phyloP scores from a whole-genome alignment of 140 eudicot species.

The Ambrosia hybrid region DNA sequence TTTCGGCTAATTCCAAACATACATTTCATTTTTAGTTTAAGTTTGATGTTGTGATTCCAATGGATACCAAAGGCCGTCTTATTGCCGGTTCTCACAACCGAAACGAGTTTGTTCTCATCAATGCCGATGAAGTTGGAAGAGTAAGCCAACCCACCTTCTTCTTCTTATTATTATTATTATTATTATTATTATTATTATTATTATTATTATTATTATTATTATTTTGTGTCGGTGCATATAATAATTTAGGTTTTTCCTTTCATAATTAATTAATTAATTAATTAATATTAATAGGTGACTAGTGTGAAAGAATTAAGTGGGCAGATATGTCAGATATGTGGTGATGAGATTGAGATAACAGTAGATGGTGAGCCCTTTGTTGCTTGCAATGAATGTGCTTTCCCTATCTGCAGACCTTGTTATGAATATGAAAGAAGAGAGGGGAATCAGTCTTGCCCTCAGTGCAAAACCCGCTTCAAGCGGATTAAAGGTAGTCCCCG shows the following conservation, averaged over 20 bases:
- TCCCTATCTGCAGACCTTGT: conserved; percentile 92
- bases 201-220: neutral
- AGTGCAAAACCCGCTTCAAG: conserved; percentile 93
- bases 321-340: conserved; percentile 95
- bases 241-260: too few relatives aligned
- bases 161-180: neutral
- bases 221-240: too few relatives aligned
- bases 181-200: neutral
- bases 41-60: conserved; percentile 3
- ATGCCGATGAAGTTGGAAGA: conserved; percentile 98
- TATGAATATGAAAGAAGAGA: conserved; percentile 97
- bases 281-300: conserved; percentile 67
- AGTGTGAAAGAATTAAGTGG: conserved; percentile 93
- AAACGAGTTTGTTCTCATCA: conserved; percentile 91
- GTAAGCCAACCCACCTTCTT: conserved; percentile 41
- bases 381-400: conserved; percentile 99
- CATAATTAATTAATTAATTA: neutral
- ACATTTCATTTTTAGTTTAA: too few relatives aligned
- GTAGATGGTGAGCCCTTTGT: conserved; percentile 86
- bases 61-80: conserved; percentile 92
- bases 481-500: conserved; percentile 91
- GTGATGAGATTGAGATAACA: conserved; percentile 89
- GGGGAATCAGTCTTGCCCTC: conserved; percentile 98
- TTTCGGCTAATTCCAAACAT: too few relatives aligned
- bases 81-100: conserved; percentile 96